Percentiles rank a stretch among this genome's conserved stretches.
Evolutionary conservation across 1,284 basidiomycete species (phyloP).

Genomic region (Termitomyces sp.): DNA sequence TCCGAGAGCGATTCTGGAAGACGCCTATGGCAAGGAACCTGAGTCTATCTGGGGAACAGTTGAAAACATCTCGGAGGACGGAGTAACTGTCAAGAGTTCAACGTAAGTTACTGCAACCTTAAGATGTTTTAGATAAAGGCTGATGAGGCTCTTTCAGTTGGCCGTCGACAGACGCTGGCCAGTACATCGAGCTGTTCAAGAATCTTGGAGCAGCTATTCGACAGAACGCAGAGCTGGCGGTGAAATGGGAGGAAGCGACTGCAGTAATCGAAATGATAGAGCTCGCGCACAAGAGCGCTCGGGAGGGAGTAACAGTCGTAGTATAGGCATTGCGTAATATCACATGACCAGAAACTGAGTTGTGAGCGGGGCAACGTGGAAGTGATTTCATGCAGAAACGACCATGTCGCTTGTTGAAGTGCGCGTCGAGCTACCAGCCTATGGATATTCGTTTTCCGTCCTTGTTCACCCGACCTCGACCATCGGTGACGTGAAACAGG

Average conservation of each 20-base stretch:
- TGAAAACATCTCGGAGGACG: constrained; percentile 48
- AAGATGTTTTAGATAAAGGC: too few relatives aligned
- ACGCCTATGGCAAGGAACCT: constrained; percentile 53
- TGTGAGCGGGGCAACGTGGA: constrained; percentile 23
- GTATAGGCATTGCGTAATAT: constrained; percentile 5
- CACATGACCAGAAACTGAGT: constrained; percentile 23
- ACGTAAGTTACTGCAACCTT: constrained; percentile 33
- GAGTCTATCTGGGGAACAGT: constrained; percentile 55
- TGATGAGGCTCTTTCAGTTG: constrained; percentile 39
- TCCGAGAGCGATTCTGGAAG: constrained; percentile 43
- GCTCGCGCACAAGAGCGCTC: constrained; percentile 59
- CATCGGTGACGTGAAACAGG: constrained; percentile 61
- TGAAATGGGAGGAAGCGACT: constrained; percentile 70
- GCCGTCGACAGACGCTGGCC: constrained; percentile 58
- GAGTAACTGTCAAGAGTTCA: constrained; percentile 41
- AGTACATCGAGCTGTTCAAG: constrained; percentile 58
- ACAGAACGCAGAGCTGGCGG: constrained; percentile 45
- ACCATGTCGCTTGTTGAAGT: constrained; percentile 44
- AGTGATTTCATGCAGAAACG: constrained; percentile 18
- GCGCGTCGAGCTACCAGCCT: constrained; percentile 69
- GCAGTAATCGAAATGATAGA: constrained; percentile 72
- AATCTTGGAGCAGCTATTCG: constrained; percentile 63
- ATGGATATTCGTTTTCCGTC: constrained; percentile 60
- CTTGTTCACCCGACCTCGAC: constrained; percentile 45
- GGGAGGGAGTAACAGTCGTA: constrained; percentile 42